A percentile compares a stretch with the other conserved stretches of the same genome.
Evolutionary conservation across 495 filamentous ascomycete genomes (phyloP).

Genomic region (Xylaria intraflava): DNA sequence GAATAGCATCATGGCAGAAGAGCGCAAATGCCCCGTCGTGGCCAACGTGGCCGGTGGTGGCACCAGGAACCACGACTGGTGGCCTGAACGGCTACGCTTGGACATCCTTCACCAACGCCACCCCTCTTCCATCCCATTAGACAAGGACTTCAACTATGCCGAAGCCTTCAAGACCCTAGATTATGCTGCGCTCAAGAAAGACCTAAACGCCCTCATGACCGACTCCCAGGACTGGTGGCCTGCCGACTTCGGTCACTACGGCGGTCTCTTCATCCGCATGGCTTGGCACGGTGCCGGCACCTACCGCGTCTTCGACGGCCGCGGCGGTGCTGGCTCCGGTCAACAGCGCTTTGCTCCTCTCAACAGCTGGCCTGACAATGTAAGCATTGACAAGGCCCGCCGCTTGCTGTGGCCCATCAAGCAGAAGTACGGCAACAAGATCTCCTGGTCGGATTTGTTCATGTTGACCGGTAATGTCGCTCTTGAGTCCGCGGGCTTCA

Average conservation of each 20-base stretch:
- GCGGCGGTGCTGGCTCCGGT: constrained; percentile 62
- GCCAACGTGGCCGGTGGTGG: constrained; percentile 56
- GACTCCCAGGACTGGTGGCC: constrained; percentile 74
- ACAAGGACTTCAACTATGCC: constrained; percentile 59
- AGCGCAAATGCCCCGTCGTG: constrained; percentile 44
- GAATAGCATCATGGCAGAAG: constrained; percentile 9
- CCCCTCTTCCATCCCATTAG: constrained; percentile 50
- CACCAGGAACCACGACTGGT: constrained; percentile 61
- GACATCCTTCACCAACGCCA: constrained; percentile 68
- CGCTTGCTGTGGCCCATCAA: constrained; percentile 73
- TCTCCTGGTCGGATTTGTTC: constrained; percentile 67
- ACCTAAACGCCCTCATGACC: constrained; percentile 59
- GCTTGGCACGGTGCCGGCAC: constrained; percentile 72
- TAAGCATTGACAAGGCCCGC: constrained; percentile 67
- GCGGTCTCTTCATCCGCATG: constrained; percentile 69
- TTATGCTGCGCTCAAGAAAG: constrained; percentile 65
- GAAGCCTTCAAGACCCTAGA: constrained; percentile 63
- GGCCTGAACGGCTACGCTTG: constrained; percentile 57
- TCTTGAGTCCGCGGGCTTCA: constrained; percentile 67
- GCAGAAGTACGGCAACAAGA: constrained; percentile 74
- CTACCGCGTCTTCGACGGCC: constrained; percentile 65
- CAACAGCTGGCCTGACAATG: constrained; percentile 77
- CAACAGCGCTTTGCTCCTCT: constrained; percentile 71
- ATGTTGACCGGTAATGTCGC: constrained; percentile 67
- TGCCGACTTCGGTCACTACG: constrained; percentile 71